Conservation (phyloP, 2,329 filamentous ascomycete genomes). For the Sclerotinia subarctica region DNA sequence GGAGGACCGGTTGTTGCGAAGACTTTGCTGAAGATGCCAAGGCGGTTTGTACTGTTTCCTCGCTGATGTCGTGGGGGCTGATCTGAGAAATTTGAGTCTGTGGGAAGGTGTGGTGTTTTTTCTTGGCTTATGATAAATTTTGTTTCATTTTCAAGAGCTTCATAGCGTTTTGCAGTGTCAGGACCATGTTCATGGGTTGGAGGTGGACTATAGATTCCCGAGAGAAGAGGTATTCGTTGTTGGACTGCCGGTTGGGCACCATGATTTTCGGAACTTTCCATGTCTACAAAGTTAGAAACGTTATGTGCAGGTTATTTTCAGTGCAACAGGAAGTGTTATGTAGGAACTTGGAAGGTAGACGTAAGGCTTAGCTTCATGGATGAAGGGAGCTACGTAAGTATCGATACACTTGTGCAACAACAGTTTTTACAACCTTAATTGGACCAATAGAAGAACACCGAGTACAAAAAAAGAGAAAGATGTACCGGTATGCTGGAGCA, state of each 20-base stretch:
- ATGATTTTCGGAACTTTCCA: neutral
- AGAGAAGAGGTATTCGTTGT: conserved; percentile 10
- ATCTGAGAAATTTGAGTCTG: neutral
- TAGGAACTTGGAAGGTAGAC: neutral
- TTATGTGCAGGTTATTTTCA: neutral
- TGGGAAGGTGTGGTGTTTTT: neutral
- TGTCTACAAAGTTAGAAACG: neutral
- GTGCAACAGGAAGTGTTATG: neutral
- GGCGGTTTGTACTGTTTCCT: neutral
- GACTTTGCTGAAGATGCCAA: conserved; percentile 15
- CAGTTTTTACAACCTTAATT: neutral
- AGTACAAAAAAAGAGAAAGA: neutral
- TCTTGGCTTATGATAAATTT: conserved; percentile 13
- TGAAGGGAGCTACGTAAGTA: neutral
- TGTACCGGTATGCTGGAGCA: neutral
- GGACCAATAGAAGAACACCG: neutral
- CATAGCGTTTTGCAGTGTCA: conserved; percentile 8
- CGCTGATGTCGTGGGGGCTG: neutral
- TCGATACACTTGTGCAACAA: neutral
- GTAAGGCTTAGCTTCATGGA: conserved; percentile 2
- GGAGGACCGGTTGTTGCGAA: conserved; percentile 8
- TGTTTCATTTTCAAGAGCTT: neutral
- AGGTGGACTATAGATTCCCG: conserved; percentile 7
- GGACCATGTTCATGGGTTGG: conserved; percentile 5
- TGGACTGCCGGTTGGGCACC: neutral